Evolutionary conservation across 2,329 filamentous ascomycete species (phyloP), one percentile per base, ranked within the genome.

Genomic region (Pestalotiopsis sp.): DNA sequence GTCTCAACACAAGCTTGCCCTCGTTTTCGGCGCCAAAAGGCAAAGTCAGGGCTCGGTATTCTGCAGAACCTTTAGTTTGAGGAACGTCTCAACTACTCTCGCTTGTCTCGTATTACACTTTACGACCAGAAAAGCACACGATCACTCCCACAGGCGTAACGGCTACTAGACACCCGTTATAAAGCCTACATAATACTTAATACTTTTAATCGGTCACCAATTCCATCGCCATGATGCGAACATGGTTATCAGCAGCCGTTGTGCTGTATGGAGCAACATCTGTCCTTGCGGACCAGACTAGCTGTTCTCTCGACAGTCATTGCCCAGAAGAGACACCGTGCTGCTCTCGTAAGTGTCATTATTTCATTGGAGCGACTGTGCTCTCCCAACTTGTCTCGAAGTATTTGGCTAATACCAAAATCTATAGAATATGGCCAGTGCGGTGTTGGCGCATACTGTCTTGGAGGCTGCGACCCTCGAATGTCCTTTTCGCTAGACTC

Each of bases 401-500:
- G 59, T 27, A 6, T 14, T 45, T 31, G 36, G 9, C 17, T 66
- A 20, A 59, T 66, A 25, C 45, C 12, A 9, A 39, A 17, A 12
- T 41, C 57, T 74, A 65, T 45, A 97, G 94, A 96, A 82, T 98
- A 98, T 81, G 94, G 94, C 75, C 87, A 95, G 81, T 98, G 96
- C 77, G 96, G 95, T 83, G 90, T 94, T 68, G 96, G 96, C 76
- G 96, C 95, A 68, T 98, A 93, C 87, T 99, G 96, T 78, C 89
- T 99, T 23, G 96, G 96, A 76, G 96, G 96, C 72, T 99, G 96
- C 84, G 95, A 98, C 79, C 93, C 94, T 39, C 88, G 90, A 78
- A 91, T 91, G 83, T 98, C 95, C 62, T 92, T 91, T 84, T 89
- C 89, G 13, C 87, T 98, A 74, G 90, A 97, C 73, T 91, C 95